Base-by-base conservation (phyloP, 2,329 filamentous ascomycete genomes). In the Aspergillus persii region DNA sequence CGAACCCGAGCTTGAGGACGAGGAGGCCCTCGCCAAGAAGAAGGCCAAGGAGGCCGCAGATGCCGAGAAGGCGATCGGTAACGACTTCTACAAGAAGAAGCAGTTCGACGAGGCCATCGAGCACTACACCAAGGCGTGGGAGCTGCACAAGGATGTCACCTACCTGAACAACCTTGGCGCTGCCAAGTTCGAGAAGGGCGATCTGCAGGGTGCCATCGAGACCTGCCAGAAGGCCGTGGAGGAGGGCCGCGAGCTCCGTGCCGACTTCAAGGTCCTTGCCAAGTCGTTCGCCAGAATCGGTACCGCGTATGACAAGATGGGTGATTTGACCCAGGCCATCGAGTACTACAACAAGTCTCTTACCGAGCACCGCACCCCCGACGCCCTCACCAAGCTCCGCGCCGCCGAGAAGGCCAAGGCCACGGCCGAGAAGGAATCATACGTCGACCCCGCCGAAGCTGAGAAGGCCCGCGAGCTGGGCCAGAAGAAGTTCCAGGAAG, bases 281-380 rank as follows among this genome's bases (percentile, higher is more conserved):
- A 98, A 97, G 87, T 91, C 94, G n/a, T 97, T 95, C 71, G 92
- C 93, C 44, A 92, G 95, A 68, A 96, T 99, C 67, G 95, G 95
- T 64, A 86, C 88, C n/a, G 88, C 94, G 0, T 92, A 98, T 75
- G 95, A 99, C 83, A 96, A 92, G 80, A 79, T 89, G 74, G 91
- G 90, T 66, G 89, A 98, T 68, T 80, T 95, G 9, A 76, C 84
- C 56, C 86, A 88, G 61, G 95, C 96, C 27, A 86, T 99, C 64
- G 87, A 91, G 67, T 91, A 91, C 82, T 99, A 94, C 84, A 89
- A 96, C 79, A 92, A 89, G 77, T 96, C 94, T 3, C 86, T 99
- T 64, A 98, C 92, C 4, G 95, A 99, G 80, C 93, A 98, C 82
- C 93, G 95, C 65, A 97, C 92, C 4, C 93, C 95, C 3, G 95